Base-by-base conservation (phyloP, 1,284 basidiomycete genomes). In the Cryptococcus sp. region DNA sequence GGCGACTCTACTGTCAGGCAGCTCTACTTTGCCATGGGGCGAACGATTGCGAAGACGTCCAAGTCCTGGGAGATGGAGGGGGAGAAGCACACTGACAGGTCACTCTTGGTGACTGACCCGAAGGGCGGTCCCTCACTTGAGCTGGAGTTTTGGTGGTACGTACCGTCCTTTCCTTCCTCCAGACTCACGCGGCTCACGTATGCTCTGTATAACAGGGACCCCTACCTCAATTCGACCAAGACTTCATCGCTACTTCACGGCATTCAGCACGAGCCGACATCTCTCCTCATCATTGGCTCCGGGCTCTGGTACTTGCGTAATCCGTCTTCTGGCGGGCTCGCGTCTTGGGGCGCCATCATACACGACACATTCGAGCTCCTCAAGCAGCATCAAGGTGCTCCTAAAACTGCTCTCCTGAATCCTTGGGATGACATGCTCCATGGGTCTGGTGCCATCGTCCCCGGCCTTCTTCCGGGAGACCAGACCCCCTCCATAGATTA, bases 261-360 rank as follows among this genome's bases (percentile, higher is more conserved):
- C 9, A 59, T 59, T 16, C 62, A 66, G 12, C 39, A 55, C 8
- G 35, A 59, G 23, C 63, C 73, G 15, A 82, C 87, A 1, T 84
- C 86, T 0, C 76, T 95, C 42, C 81, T 92, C 28, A 86, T 92
- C 9, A 72, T 95, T 20, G 91, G 91, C 18, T 85, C 87, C 12
- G 91, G 91, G 0, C 79, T 94, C 38, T 93, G 91, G 91, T 91
- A 89, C 71, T 81, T 94, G 40, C 85, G 88, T 35, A 85, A 91
- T 71, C 79, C 83, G 1, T 67, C 78, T 16, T 87, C 87, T 1
- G 88, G 88, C 18, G 89, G 89, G 2, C 79, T 91, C 24, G 77
- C 84, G 28, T 80, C 85, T 2, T 94, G 89, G 88, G 87, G 87
- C 64, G 80, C 80, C 18, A 86, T 82, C 63, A 84, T 89, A 60